phyloP scores from a whole-genome alignment of 805 yeast species.

The Ogataea corticis region DNA sequence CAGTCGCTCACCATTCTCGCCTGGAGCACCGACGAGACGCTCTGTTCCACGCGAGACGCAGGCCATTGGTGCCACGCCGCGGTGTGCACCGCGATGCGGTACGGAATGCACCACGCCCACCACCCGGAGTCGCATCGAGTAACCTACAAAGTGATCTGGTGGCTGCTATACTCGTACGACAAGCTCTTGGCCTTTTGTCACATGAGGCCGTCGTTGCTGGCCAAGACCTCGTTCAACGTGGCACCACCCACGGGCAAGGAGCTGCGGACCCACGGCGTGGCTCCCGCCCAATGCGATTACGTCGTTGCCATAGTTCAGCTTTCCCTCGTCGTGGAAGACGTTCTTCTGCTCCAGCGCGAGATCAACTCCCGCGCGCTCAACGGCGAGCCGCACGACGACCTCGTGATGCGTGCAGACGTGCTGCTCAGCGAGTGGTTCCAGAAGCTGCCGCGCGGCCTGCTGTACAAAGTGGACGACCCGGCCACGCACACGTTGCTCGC shows the following conservation, averaged over 20 bases:
- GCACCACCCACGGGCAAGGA: constrained; percentile 7
- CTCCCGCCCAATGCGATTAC: constrained; percentile 11
- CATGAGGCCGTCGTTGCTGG: constrained; percentile 2
- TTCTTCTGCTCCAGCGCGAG: constrained; percentile 6
- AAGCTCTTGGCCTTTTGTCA: constrained; percentile 10
- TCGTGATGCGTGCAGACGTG: constrained; percentile 43
- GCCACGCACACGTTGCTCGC: constrained; percentile 43
- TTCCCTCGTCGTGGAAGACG: constrained; percentile 5
- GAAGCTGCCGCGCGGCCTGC: constrained; percentile 57
- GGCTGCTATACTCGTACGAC: constrained; percentile 52
- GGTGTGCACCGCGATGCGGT: constrained; percentile 69
- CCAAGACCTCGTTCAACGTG: neutral
- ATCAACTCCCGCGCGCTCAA: neutral
- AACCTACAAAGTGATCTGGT: constrained; percentile 53
- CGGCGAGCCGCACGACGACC: constrained; percentile 2
- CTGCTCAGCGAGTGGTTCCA: constrained; percentile 75
- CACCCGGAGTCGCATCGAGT: neutral
- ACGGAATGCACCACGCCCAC: constrained; percentile 60
- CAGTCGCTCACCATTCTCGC: constrained; percentile 44
- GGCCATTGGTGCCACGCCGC: constrained; percentile 74
- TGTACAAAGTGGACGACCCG: constrained; percentile 49
- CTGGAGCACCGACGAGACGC: neutral
- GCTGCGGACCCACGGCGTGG: constrained; percentile 11
- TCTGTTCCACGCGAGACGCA: constrained; percentile 49
- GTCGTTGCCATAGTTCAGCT: constrained; percentile 6